Base-by-base conservation (phyloP, 345 rosid genomes). In the Acer campestre region DNA sequence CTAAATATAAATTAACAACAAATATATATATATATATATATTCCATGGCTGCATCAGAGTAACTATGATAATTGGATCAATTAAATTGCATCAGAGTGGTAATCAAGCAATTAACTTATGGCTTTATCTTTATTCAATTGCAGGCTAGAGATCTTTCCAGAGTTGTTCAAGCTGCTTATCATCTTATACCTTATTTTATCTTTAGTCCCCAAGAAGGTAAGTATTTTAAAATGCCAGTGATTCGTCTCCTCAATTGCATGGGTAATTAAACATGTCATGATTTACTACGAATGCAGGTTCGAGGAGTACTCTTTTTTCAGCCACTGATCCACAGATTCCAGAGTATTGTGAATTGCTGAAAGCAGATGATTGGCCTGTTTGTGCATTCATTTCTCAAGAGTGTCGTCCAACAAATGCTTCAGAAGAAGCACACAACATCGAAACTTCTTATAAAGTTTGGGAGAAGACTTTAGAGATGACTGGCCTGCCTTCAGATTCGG, bases 61-160 rank as follows among this genome's bases (percentile, higher is more conserved):
- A 49, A 49, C 53, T 49, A 12, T 64, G 6, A 64, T 64, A 64
- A 16, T 31, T 9, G 16, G 22, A 64, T 64, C 59, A 46, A 46
- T 68, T 68, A 44, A 22, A 10, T 67, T 31, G 35, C 35, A 31
- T 31, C 35, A 35, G 11, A 25, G 38, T 35, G 27, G 23, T 17
- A 10, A 10, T 61, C 38, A 48, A 53, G 27, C 65, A 27, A 12
- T 55, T 46, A 25, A 75, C 65, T 35, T 14, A 16, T 12, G 44
- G 13, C 35, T 49, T 70, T 67, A 18, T 22, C 48, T 76, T 38
- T 70, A 66, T 59, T 64, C 53, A 62, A 78, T 68, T 85, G 79
- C 88, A 96, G 99, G 98, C 99, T 35, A 89, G 99, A 88, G 98
- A 96, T 89, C 92, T 94, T 77, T 87, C 97, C 9, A 92, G 80